A percentile compares a stretch with the other conserved stretches of the same genome.
These are phyloP conservation scores for Coffea canephora DNA, from an alignment of 257 asterid genomes.

Conservation along the genomic window DNA sequence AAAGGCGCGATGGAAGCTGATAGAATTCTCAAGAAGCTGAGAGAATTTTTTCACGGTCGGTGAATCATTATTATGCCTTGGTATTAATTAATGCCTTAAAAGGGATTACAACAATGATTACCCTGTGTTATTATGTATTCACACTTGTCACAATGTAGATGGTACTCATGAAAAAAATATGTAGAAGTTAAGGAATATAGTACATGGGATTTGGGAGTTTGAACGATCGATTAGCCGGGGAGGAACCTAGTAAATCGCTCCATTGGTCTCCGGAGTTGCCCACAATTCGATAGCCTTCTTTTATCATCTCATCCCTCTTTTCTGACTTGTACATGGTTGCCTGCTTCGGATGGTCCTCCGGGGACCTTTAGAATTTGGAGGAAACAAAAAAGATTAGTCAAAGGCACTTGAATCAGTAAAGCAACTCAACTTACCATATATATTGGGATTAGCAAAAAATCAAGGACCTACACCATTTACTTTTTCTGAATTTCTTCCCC, in stretches of 20 bases:
- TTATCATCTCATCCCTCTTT: conserved; percentile 53
- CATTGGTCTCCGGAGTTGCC: conserved; percentile 90
- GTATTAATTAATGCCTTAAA: conserved; percentile 4
- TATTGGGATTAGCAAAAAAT: background rate
- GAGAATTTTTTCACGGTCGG: background rate
- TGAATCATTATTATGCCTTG: too few species aligned
- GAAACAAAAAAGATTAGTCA: background rate
- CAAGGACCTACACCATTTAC: background rate
- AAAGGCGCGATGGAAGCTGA: background rate
- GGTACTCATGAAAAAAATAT: background rate
- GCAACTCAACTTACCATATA: background rate
- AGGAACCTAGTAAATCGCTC: conserved; percentile 74
- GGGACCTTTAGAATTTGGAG: conserved; percentile 37
- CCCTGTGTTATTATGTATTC: background rate
- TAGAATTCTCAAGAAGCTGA: background rate
- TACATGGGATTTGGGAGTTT: conserved; percentile 92
- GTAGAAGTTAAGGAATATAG: conserved; percentile 42
- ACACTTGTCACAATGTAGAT: conserved; percentile 2
- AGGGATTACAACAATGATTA: background rate
- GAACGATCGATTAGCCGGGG: conserved; percentile 53
- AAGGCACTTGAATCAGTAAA: conserved; percentile 14
- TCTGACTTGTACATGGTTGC: conserved; percentile 65
- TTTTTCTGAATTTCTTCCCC: background rate
- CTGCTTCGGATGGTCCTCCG: conserved; percentile 50
- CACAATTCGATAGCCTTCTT: conserved; percentile 54